phyloP scores from a whole-genome alignment of 116 monocot genomes.

The Papilionanthe hybrid region DNA sequence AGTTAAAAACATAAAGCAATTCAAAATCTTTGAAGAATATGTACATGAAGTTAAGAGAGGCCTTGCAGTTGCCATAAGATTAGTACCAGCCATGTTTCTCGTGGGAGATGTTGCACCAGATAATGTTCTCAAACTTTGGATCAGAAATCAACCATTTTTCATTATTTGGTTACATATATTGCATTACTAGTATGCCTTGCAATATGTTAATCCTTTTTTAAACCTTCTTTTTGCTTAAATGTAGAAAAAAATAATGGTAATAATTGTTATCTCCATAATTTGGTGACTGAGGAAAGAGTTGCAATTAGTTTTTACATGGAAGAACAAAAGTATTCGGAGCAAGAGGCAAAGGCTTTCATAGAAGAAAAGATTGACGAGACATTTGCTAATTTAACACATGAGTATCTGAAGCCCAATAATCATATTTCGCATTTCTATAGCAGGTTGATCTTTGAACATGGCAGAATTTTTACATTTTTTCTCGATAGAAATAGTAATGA shows the following conservation, averaged over 20 bases:
- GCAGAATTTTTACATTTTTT: conserved; percentile 23
- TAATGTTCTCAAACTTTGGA: too few relatives aligned
- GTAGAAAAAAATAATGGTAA: neutral
- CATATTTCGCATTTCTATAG: conserved; percentile 16
- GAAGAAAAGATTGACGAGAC: too few relatives aligned
- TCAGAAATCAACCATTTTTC: too few relatives aligned
- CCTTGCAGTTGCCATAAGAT: conserved; percentile 21
- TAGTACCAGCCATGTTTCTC: conserved; percentile 29
- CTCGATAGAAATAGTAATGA: neutral
- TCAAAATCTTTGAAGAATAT: neutral
- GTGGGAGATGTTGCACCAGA: too few relatives aligned
- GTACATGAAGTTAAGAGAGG: neutral
- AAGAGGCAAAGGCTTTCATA: too few relatives aligned
- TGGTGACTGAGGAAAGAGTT: too few relatives aligned
- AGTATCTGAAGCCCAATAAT: too few relatives aligned
- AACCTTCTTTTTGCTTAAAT: neutral
- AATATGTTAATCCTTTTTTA: neutral
- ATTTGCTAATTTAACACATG: too few relatives aligned
- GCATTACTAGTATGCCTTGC: too few relatives aligned
- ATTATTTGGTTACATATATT: too few relatives aligned
- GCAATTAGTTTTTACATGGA: too few relatives aligned
- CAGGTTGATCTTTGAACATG: conserved; percentile 33
- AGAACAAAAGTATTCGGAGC: too few relatives aligned
- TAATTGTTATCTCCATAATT: neutral
- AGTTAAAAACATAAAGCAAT: neutral